phyloP scores from a whole-genome alignment of 2,329 filamentous ascomycete species.

The Amesomyces nigricolor region DNA sequence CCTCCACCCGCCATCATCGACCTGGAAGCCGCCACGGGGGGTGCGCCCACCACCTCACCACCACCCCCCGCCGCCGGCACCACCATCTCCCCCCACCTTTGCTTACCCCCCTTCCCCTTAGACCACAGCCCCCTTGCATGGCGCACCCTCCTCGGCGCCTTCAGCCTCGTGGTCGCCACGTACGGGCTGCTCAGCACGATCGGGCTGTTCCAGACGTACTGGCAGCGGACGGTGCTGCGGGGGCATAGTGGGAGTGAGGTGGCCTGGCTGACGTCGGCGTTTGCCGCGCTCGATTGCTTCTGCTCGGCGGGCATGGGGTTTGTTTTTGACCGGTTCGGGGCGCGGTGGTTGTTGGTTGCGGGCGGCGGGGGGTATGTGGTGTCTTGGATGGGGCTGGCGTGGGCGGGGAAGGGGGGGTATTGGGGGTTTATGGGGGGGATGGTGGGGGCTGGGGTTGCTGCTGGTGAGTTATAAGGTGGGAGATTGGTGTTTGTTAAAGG shows the following conservation, averaged over 20 bases:
- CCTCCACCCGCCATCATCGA: neutral
- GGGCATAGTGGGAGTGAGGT: conserved; percentile 19
- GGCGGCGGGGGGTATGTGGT: conserved; percentile 22
- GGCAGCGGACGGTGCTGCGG: conserved; percentile 25
- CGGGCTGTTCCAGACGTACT: conserved; percentile 30
- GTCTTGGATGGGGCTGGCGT: conserved; percentile 17
- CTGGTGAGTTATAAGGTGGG: conserved; percentile 18
- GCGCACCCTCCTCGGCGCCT: conserved; percentile 24
- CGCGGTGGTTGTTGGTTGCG: conserved; percentile 16
- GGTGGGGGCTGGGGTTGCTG: conserved; percentile 26
- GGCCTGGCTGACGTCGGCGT: conserved; percentile 30
- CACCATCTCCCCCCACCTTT: no score
- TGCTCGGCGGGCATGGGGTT: conserved; percentile 19
- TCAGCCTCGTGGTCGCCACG: conserved; percentile 26
- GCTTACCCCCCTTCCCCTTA: neutral
- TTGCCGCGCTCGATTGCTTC: conserved; percentile 29
- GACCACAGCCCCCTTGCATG: conserved; percentile 7
- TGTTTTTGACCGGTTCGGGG: conserved; percentile 25
- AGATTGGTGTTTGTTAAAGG: neutral
- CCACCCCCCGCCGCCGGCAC: neutral
- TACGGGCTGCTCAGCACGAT: conserved; percentile 29
- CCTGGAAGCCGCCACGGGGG: conserved; percentile 3
- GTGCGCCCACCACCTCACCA: neutral
- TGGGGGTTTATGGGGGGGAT: conserved; percentile 30
- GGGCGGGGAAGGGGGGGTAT: conserved; percentile 23